Base-by-base conservation (phyloP, 2,329 filamentous ascomycete genomes). In the Rutstroemia sp. region DNA sequence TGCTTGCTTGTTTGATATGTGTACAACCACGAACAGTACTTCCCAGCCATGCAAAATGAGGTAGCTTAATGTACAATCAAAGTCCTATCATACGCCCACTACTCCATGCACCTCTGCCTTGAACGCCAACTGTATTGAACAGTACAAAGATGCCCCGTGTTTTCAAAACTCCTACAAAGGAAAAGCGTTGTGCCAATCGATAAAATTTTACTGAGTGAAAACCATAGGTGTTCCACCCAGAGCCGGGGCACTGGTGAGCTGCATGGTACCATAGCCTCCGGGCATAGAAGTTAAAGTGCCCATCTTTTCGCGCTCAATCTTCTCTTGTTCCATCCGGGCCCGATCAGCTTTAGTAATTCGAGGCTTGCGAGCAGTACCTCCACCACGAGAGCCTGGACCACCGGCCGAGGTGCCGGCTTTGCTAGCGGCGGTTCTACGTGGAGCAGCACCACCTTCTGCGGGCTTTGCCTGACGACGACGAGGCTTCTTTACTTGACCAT, bases 321-420 rank as follows among this genome's bases (percentile, higher is more conserved):
- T 94, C 70, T 95, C 89, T 46, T 82, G 81, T 66, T 95, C 89
- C 72, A 89, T 84, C 67, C 86, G 82, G 59, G 88, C 86, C 65
- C 89, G 88, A 68, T 92, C 88, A 39, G 88, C 87, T 70, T 96
- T 96, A 40, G 88, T 94, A 63, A 90, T 86, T 44, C 92, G 85
- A 51, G 90, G 89, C 71, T 95, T 95, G 63, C 91, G 80, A 34
- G 52, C 82, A 0, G 86, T 84, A 10, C 81, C 78, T 46, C 88
- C 88, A 51, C 88, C 88, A 44, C 89, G 81, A 38, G 88, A 89
- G n/a, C 87, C 86, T 9, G 86, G 83, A 48, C 80, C 58, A 6
- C 51, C 58, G 7, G 48, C 53, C 10, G 56, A 52, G 14, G 60
- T 55, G 30, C 50, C 52, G 14, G 53, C 59, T 17, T 51, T 56